Base-by-base conservation (phyloP, 257 asterid genomes). In the Lithospermum erythrorhizon region DNA sequence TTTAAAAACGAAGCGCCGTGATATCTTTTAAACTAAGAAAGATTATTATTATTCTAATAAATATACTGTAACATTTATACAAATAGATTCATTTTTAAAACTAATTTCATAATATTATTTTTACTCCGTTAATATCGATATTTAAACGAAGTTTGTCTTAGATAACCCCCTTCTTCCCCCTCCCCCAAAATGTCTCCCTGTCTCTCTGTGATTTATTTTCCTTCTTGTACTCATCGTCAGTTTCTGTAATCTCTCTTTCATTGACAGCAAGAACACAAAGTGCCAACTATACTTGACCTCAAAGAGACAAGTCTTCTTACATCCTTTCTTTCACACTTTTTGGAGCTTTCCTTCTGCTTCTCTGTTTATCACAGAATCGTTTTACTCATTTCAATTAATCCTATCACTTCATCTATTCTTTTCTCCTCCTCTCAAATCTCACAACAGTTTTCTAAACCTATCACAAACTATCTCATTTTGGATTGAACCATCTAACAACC, bases 181-280 rank as follows among this genome's bases (percentile, higher is more conserved):
- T 22, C 64, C 41, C 64, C 48, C 41, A n/a, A n/a, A n/a, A n/a
- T n/a, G n/a, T 0, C 14, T 21, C 48, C 6, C 48, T 23, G 49
- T 52, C 58, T 65, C 49, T 55, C 32, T 23, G 10, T 14, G 10
- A 27, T 60, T 48, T 19, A n/a, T n/a, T n/a, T n/a, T n/a, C n/a
- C n/a, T 47, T 13, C 4, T 65, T 23, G 20, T 65, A 29, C 41
- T 66, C 21, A 48, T 15, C 24, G 2, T 47, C 45, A 35, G 45
- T 7, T 11, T 13, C 6, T 35, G 13, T 35, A 35, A 8, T 4
- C 45, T 20, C 41, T 20, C 9, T 27, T 55, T 24, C 21, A 65
- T 47, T 65, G 70, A 65, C 72, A 67, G 62, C 66, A 45, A 41
- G 15, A 11, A 41, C 49, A 41, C 49, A 41, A 11, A 41, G 13